phyloP scores from a whole-genome alignment of 352 stramenopile species.

The Phytophthora tubulina region DNA sequence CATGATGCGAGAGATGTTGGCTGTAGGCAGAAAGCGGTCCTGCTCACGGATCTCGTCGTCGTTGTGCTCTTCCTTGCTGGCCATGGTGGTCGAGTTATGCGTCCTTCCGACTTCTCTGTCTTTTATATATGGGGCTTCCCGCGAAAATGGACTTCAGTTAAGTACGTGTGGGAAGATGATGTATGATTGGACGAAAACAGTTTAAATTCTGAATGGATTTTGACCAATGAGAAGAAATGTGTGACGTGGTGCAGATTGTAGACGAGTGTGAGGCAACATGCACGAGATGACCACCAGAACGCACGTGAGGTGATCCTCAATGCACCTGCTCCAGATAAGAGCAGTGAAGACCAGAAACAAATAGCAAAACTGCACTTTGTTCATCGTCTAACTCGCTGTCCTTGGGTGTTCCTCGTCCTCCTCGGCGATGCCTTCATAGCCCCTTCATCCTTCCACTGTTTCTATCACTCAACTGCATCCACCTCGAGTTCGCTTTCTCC shows the following conservation, averaged over 20 bases:
- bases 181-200: conserved; percentile 14
- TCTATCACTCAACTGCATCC: conserved; percentile 3
- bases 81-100: conserved; percentile 49
- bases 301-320: no score
- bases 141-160: background rate
- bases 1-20: conserved; percentile 99
- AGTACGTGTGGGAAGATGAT: background rate
- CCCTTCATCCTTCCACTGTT: background rate
- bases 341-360: no score
- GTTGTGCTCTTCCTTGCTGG: conserved; percentile 87
- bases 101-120: conserved; percentile 19
- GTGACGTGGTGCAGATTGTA: conserved; percentile 21
- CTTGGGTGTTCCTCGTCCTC: background rate
- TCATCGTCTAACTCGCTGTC: conserved; percentile 16
- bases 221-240: conserved; percentile 12
- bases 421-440: conserved; percentile 1
- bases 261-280: background rate
- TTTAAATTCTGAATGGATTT: conserved; percentile 15
- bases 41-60: conserved; percentile 94
- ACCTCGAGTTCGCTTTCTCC: background rate
- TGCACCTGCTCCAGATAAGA: no score
- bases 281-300: no score
- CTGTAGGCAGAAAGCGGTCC: conserved; percentile 98
- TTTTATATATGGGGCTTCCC: conserved; percentile 27
- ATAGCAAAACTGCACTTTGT: background rate